These are phyloP conservation scores for Cryptococcus neoformans DNA, from an alignment of 1,284 basidiomycete genomes.

Conservation along the genomic window DNA sequence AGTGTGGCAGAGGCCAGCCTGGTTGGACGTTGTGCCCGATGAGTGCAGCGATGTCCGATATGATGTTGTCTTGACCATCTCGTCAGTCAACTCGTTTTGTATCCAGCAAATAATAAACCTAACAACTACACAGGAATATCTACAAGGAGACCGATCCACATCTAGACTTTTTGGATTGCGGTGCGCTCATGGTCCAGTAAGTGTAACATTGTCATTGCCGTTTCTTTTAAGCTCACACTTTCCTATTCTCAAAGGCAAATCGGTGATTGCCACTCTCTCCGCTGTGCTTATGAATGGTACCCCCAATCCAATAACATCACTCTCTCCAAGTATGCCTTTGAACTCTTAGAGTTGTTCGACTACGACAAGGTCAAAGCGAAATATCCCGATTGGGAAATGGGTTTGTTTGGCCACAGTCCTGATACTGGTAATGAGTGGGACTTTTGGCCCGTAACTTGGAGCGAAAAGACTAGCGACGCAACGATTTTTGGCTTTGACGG, in stretches of 20 bases:
- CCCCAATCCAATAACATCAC: constrained; percentile 48
- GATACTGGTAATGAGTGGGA: constrained; percentile 50
- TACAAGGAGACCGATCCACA: constrained; percentile 41
- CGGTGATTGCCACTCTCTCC: constrained; percentile 44
- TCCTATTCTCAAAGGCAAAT: constrained; percentile 31
- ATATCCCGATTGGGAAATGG: constrained; percentile 42
- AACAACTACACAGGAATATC: constrained; percentile 33
- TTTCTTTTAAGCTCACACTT: not conserved
- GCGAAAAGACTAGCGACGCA: constrained; percentile 32
- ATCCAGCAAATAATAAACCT: not conserved
- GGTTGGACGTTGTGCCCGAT: constrained; percentile 15
- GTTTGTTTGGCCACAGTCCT: constrained; percentile 47
- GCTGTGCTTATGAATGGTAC: constrained; percentile 48
- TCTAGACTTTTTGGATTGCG: constrained; percentile 46
- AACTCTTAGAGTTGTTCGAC: constrained; percentile 47
- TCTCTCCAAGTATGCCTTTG: constrained; percentile 50
- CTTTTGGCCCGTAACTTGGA: constrained; percentile 44
- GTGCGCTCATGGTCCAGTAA: constrained; percentile 45
- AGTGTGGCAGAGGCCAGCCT: constrained; percentile 15
- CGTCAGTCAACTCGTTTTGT: constrained; percentile 20
- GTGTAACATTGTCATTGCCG: constrained; percentile 6
- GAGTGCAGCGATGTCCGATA: constrained; percentile 29
- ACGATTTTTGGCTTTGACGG: constrained; percentile 48
- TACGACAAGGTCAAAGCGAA: constrained; percentile 29
- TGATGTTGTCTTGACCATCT: constrained; percentile 47